Evolutionary conservation across 345 rosid genomes (phyloP).

Genomic region (Microthlaspi erraticum): DNA sequence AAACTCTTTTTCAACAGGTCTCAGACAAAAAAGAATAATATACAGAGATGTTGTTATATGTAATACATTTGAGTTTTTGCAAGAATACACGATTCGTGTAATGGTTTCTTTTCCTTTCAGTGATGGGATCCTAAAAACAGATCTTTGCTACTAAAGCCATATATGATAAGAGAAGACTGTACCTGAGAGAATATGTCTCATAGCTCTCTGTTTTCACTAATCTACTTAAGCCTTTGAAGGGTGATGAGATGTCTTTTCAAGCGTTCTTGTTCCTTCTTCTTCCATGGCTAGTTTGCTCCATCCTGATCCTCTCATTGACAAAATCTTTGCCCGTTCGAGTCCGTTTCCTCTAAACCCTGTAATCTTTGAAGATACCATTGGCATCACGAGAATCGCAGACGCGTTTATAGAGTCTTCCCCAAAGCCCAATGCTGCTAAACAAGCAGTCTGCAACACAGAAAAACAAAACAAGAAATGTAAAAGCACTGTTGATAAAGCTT

Average conservation of each 20-base stretch:
- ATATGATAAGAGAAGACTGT: conserved; percentile 35
- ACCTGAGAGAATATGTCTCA: conserved; percentile 35
- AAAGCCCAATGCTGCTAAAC: conserved; percentile 69
- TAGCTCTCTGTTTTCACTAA: conserved; percentile 28
- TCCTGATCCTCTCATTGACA: conserved; percentile 66
- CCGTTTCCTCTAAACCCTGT: conserved; percentile 83
- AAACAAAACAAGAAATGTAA: neutral
- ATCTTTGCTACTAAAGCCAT: conserved; percentile 29
- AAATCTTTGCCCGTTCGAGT: conserved; percentile 64
- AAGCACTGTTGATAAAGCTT: conserved; percentile 5
- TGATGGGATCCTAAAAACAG: conserved; percentile 18
- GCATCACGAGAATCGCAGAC: conserved; percentile 94
- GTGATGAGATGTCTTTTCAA: conserved; percentile 40
- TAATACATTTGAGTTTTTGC: conserved; percentile 37
- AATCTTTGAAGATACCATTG: conserved; percentile 93
- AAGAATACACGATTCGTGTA: conserved; percentile 43
- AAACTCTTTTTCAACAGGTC: conserved; percentile 15
- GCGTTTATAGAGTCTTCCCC: conserved; percentile 96
- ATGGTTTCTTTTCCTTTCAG: neutral
- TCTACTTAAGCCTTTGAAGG: conserved; percentile 45
- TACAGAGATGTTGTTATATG: conserved; percentile 30
- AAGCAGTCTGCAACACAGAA: conserved; percentile 67
- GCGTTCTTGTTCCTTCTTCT: conserved; percentile 48
- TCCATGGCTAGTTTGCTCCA: conserved; percentile 61
- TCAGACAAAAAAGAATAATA: conserved; percentile 29